These are phyloP conservation scores for Aethionema arabicum DNA, from an alignment of 345 rosid genomes.

Conservation along the genomic window DNA sequence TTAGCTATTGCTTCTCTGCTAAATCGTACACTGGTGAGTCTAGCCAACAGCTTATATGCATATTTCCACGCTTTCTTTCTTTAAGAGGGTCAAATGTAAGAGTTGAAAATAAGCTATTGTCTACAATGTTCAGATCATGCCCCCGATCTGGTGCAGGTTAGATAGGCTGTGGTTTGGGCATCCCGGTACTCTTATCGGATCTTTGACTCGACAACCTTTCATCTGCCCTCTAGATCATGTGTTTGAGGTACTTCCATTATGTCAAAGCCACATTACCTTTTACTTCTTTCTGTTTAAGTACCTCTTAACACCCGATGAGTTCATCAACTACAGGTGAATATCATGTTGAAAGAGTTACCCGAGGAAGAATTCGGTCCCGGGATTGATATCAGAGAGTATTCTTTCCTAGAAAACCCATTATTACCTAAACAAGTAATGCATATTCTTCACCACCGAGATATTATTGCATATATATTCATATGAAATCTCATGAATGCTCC, in stretches of 20 bases:
- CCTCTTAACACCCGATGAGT: constrained; percentile 7
- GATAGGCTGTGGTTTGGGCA: constrained; percentile 98
- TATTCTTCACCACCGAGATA: neutral
- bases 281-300: constrained; percentile 14
- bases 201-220: constrained; percentile 93
- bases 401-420: constrained; percentile 72
- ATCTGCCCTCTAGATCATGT: constrained; percentile 97
- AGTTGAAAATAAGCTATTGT: constrained; percentile 3
- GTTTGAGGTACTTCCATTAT: constrained; percentile 62
- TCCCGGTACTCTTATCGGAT: constrained; percentile 86
- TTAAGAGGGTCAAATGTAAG: too few species aligned
- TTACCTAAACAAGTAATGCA: constrained; percentile 69
- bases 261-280: constrained; percentile 13
- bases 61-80: neutral
- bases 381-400: constrained; percentile 77
- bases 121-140: constrained; percentile 68
- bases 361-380: constrained; percentile 91
- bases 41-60: constrained; percentile 17
- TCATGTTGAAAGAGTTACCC: constrained; percentile 63
- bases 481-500: neutral
- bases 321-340: constrained; percentile 62
- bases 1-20: constrained; percentile 80
- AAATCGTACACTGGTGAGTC: constrained; percentile 88
- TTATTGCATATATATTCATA: constrained; percentile 17
- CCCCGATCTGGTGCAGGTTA: constrained; percentile 98